Base-by-base conservation (phyloP, 208 protist species). In the Phytomonas serpens region DNA sequence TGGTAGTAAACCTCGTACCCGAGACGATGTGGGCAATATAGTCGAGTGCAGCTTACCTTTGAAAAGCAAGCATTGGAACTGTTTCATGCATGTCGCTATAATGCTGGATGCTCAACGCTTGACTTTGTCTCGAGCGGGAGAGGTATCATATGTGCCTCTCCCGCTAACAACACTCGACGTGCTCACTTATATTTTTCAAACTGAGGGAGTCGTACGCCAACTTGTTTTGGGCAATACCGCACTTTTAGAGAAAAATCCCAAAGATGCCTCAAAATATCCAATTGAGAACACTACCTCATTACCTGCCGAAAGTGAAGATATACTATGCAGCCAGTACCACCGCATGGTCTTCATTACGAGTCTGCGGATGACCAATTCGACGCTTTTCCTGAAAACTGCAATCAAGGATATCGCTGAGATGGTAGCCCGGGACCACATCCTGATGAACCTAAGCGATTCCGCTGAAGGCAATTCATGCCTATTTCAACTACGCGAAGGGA, bases 81-180 rank as follows among this genome's bases (percentile, higher is more conserved):
- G 68, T 69, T 81, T 73, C 69, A 81, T 81, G 73, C 77, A 81
- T 61, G 77, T 81, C 47, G 73, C 73, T 19, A 52, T 81, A 16
- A 74, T 81, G 37, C 71, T 69, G 65, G 75, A 69, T 64, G 67
- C 73, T 16, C 42, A 75, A 23, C 67, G 77, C 16, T 67, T 81
- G 61, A 71, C 73, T 51, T 32, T 81, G 51, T 64, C 72, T 57
- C 72, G 73, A 61, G 77, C 74, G 36, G 77, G 77, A 23, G 77
- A 81, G 61, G 51, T 75, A 32, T 65, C 69, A 27, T 73, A 71
- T 61, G 77, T 68, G 16, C 19, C 47, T 11, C 47, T 57, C 19
- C 5, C 47, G 13, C 23, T 57, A 27, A 27, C 47, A 9, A 57
- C 23, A 27, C 47, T 57, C 0, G 19, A 57, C 47, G 19, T 9